phyloP scores from a whole-genome alignment of 805 yeast species.

The Ogataea ramenticola region DNA sequence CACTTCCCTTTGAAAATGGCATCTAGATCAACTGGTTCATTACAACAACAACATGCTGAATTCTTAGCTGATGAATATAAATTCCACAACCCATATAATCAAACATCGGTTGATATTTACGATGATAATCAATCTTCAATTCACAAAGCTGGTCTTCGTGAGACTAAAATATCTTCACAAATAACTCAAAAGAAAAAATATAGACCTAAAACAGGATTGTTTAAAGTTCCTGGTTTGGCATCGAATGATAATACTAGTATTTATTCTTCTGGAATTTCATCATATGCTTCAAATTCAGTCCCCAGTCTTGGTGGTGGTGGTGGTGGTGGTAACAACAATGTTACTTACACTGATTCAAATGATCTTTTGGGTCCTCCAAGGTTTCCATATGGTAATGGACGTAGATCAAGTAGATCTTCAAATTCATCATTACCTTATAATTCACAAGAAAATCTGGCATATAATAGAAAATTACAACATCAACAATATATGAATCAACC shows the following conservation, averaged over 20 bases:
- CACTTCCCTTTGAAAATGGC: too few relatives aligned
- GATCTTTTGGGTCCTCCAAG: constrained; percentile 2
- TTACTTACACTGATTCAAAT: too few relatives aligned
- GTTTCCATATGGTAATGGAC: constrained; percentile 1
- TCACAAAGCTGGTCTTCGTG: constrained; percentile 24
- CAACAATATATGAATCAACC: constrained; percentile 2
- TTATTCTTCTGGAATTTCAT: background rate
- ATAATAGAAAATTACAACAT: background rate
- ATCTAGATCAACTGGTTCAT: too few relatives aligned
- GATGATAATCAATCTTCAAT: constrained; percentile 22
- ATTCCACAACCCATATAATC: background rate
- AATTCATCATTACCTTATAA: constrained; percentile 1
- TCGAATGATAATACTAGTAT: constrained; percentile 2
- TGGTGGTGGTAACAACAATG: too few relatives aligned
- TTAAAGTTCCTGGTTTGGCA: background rate
- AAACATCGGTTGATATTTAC: constrained; percentile 11
- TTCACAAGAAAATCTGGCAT: background rate
- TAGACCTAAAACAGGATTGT: constrained; percentile 16
- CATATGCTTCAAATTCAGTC: too few relatives aligned
- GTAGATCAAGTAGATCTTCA: constrained; percentile 4
- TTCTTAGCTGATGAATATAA: too few relatives aligned
- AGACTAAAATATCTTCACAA: constrained; percentile 20
- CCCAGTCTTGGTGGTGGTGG: too few relatives aligned
- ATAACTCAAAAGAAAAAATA: constrained; percentile 20
- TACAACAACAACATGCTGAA: too few relatives aligned